Evolutionary conservation across 1,284 basidiomycete species (phyloP), one percentile per base, ranked within the genome.

Genomic region (Sphaerobolus stellatus): DNA sequence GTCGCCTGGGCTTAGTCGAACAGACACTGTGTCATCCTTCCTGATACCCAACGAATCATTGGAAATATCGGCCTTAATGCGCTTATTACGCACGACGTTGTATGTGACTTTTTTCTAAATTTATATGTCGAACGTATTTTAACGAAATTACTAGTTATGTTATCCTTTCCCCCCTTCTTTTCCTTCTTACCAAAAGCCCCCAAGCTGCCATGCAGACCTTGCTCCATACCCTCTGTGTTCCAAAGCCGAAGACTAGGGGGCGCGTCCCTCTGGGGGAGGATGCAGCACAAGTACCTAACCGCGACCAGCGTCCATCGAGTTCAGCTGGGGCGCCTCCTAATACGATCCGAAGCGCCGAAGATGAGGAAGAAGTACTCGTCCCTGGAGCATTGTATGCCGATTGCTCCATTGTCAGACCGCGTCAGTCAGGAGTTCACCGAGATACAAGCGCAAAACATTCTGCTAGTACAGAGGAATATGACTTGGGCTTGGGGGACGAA

Each of bases 321-420:
- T 11, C 51, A 11, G 28, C 29, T 9, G 16, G 13, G 16, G 27
- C 24, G 22, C 20, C 16, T 9, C 13, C 22, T 22, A 31, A 22
- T 6, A 22, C 20, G 4, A 27, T 3, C 14, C 18, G 9, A n/a
- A 30, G 48, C 48, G 40, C 56, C 28, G 61, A 60, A 24, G 65
- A 68, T 59, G 69, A 72, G 20, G 76, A 79, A 57, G 83, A 89
- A 62, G 78, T 88, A 3, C 72, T 90, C 40, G 84, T 86, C 66
- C 85, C 87, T 1, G 88, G 88, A 0, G 80, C 84, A n/a, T 67
- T 90, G 25, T 90, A 90, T 61, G 75, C 83, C 13, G 86, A 90
- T 61, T 89, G 86, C 59, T 80, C 82, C 0, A 77, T 84, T 3
- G 83, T 86, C 1, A 70, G 66, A 29, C 58, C 88, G 11, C 68